Evolutionary conservation across 2,329 filamentous ascomycete genomes (phyloP), one percentile per base, ranked within the genome.

Genomic region (Fusarium udum): DNA sequence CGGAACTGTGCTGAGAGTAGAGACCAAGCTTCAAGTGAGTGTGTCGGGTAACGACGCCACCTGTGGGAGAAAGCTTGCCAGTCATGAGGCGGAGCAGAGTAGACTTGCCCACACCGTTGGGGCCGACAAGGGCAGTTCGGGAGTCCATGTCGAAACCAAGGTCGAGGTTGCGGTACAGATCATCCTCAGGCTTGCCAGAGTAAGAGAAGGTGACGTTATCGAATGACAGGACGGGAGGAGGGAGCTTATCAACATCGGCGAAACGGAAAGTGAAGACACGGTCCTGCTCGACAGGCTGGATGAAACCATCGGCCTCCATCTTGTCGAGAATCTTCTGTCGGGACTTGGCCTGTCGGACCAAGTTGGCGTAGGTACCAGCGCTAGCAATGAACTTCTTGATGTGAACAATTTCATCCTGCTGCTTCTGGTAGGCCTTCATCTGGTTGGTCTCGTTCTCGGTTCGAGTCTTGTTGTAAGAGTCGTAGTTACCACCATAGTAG

Each of bases 341-440:
- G 48, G 96, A 98, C 89, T 99, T 99, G 85, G 97, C 97, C 86
- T 99, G 96, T 84, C 94, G 91, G 82, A 99, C 96, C 88, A 99
- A 89, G 88, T 99, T 99, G 90, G 97, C 96, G 82, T 99, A 99
- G 70, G 96, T 99, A 95, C 97, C 96, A 65, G 96, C 96, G 71
- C 95, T 98, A 81, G 97, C 96, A 83, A 99, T 99, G 89, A 99
- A 99, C 87, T 98, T 98, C 89, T 99, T 98, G 89, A 99, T 99
- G 88, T 99, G 97, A 78, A 91, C 90, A 83, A 99, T 99, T 88
- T 99, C 96, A 72, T 99, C 96, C 83, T 99, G 96, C 84, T 99
- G 96, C 89, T 99, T 99, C 84, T 93, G 89, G 88, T 99, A 99
- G 73, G 96, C 96, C 89, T 98, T 99, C 91, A 93, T 94, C 88